Evolutionary conservation across 108 stramenopile genomes (phyloP).

Genomic region (Nitzschia sp.): DNA sequence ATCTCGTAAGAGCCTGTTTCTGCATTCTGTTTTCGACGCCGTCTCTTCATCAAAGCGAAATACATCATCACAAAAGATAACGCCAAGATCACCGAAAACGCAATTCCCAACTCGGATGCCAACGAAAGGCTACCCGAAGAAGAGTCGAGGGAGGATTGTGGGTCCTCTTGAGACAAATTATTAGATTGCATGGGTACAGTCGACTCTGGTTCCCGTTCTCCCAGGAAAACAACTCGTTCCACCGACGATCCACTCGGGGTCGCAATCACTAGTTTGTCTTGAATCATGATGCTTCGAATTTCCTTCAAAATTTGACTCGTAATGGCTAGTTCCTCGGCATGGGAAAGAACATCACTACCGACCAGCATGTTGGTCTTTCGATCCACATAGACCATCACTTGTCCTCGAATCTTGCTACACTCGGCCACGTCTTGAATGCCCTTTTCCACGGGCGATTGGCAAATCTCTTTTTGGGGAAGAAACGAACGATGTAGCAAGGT

Average conservation of each 20-base stretch:
- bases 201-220: not conserved
- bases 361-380: not conserved
- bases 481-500: not conserved
- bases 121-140: not conserved
- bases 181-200: no score
- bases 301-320: not conserved
- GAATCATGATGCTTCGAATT: not conserved
- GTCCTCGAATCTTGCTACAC: not conserved
- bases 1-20: no score
- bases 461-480: not conserved
- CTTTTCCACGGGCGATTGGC: not conserved
- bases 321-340: not conserved
- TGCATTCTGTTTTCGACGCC: no score
- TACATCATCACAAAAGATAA: not conserved
- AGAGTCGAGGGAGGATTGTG: not conserved
- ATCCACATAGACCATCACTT: not conserved
- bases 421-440: not conserved
- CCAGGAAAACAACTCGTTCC: not conserved
- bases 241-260: not conserved
- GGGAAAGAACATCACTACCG: no score
- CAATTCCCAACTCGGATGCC: not conserved
- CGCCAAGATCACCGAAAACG: not conserved
- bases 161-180: not conserved
- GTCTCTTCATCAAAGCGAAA: no score
- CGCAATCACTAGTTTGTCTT: not conserved